Evolutionary conservation across 768 basidiomycete species (phyloP), one percentile per base, ranked within the genome.

Genomic region (Tulasnella sp.): DNA sequence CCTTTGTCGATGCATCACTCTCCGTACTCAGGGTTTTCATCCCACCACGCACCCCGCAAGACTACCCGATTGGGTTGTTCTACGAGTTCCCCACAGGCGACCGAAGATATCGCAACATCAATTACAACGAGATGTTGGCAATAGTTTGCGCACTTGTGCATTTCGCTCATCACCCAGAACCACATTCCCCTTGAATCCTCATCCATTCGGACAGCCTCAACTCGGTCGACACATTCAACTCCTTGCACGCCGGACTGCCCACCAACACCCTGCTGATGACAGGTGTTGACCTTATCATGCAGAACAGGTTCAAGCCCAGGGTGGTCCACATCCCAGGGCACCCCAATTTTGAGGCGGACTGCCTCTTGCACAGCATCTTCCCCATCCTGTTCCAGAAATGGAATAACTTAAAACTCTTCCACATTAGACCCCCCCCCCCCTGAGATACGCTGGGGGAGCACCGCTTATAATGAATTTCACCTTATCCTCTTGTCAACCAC

Each of bases 401-500:
- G 32, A 71, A 12, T 22, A 26, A 29, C 67, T 16, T 47, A 29
- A 35, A 7, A 75, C 75, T 62, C 73, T 75, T 65, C 75, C 44
- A 47, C 72, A 74, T 7, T 65, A 77, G 34, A 39, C 22, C 47
- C 22, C 69, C 69, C n/a, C n/a, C n/a, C n/a, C n/a, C n/a, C 69
- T 36, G 62, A 59, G 62, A 44, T 59, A 59, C 69, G 36, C 17
- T 59, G 69, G 79, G 39, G 68, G 44, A 39, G 7, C 8, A 41
- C 67, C 34, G 69, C 77, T 80, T 77, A 79, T 73, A 34, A 26
- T 29, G 3, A 26, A 11, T 0, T 17, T 19, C 40, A 35, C 2
- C 16, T 40, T 3, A 19, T 69, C 62, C 72, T 81, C 71, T 37
- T 40, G 73, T 35, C 83, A 83, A 73, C 82, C 82, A 0, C 0